Base-by-base conservation (phyloP, 495 filamentous ascomycete genomes). In the Aspergillus conjunctus region DNA sequence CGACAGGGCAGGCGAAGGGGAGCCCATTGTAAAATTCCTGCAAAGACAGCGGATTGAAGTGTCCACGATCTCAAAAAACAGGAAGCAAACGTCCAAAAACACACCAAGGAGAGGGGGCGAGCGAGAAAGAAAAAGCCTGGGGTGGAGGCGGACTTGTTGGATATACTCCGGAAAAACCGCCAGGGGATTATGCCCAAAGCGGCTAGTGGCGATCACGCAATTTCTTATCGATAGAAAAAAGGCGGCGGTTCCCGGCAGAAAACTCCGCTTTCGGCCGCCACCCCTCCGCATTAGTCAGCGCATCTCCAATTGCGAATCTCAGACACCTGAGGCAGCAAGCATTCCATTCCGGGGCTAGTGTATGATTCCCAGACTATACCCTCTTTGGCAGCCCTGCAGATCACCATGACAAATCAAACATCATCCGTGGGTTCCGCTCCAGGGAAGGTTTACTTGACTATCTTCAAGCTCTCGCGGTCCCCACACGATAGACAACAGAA, bases 141-240 rank as follows among this genome's bases (percentile, higher is more conserved):
- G 22, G 39, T 34, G 52, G 45, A 50, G 44, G 39, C 57, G 33
- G 52, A 18, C 43, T 49, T 31, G 22, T 22, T 50, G 22, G 44
- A 48, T 56, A 53, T 39, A 49, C 48, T 18, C 46, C 54, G 57
- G 72, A 72, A 73, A 75, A 68, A 72, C 72, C 74, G 60, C 70
- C 71, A 67, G 65, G 69, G 68, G 52, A 60, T 53, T 37, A 66
- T 69, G 57, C 74, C 76, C 45, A 39, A 73, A 67, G 34, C 56
- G 65, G 66, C 39, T 80, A 80, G 77, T 61, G 72, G 43, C 54
- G 67, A 80, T 74, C 73, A 71, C 70, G 70, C 69, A 75, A 74
- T 76, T 71, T 67, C 68, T 76, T 77, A 76, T 76, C 73, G 73
- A 72, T 71, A 51, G 51, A 45, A 51, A 31, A 17, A 21, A 20